Base-by-base conservation (phyloP, 2,329 filamentous ascomycete species). In the Cercospora sojina region DNA sequence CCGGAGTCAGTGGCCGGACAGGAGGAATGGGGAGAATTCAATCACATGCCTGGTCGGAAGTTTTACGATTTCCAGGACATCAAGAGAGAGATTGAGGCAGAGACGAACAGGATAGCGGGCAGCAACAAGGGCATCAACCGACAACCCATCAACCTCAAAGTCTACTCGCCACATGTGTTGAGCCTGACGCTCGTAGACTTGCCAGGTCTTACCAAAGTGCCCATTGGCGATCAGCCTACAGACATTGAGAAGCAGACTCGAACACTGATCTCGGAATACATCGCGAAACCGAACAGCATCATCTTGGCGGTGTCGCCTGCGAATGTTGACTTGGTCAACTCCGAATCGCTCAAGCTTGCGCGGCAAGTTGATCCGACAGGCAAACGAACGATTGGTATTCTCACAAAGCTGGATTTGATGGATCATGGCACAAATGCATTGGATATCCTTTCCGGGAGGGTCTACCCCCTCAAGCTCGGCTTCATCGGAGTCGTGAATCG, bases 211-310 rank as follows among this genome's bases (percentile, higher is more conserved):
- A 99, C 95, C 75, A 98, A 99, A 86, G 91, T 92, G 79, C 95
- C 95, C 31, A 98, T 99, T 78, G 95, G 95, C 72, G 95, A 99
- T 78, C 95, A 99, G 78, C 95, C 95, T 7, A 89, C 91, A 74
- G 95, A 99, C 77, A 99, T 99, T 76, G 95, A 99, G 84, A 98
- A 97, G 81, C 95, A 99, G 82, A 99, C 95, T 32, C 88, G 94
- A 71, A 97, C 92, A 72, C 87, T 99, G 74, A 98, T 99, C 74
- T 91, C 93, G 64, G 95, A 99, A 82, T 99, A 97, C 78, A 99
- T 98, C 76, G 93, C 93, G 65, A 99, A 99, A 82, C 94, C 95
- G 13, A 99, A 99, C 85, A 97, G 94, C 80, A 97, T 99, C 76
- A 90, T 99, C 71, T 87, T 99, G 61, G 95, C 95, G 32, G 95